Conservation (phyloP, 2,329 filamentous ascomycete species). For the Epichloe elymi region DNA sequence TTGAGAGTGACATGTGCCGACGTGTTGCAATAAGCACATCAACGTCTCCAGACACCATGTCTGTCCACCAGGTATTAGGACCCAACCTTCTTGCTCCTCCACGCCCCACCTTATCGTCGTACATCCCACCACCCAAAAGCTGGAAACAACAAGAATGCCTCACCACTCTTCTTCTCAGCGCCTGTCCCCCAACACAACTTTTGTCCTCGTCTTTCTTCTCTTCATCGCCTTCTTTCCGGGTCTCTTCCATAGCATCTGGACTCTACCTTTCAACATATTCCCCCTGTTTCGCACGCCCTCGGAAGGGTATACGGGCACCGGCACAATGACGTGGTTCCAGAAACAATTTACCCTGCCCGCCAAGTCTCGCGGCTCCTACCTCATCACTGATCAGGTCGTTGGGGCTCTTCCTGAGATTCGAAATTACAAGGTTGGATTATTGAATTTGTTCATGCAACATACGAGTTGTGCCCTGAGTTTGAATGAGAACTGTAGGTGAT, state of each 20-base stretch:
- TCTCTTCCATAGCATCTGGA: constrained; percentile 39
- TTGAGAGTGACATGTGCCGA: too few relatives aligned
- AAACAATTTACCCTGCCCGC: constrained; percentile 72
- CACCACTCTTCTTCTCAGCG: constrained; percentile 10
- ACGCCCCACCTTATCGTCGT: constrained; percentile 4
- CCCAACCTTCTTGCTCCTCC: background rate
- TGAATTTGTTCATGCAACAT: constrained; percentile 91
- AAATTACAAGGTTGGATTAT: constrained; percentile 69
- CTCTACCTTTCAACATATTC: constrained; percentile 31
- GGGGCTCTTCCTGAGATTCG: constrained; percentile 65
- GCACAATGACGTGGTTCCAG: constrained; percentile 64
- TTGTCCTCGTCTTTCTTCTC: constrained; percentile 34
- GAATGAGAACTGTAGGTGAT: constrained; percentile 66
- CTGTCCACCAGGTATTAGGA: too few relatives aligned
- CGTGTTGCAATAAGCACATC: background rate
- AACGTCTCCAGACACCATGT: background rate
- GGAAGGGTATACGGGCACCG: constrained; percentile 17
- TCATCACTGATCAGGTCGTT: constrained; percentile 67
- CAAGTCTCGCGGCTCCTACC: constrained; percentile 70
- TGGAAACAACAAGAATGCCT: constrained; percentile 1
- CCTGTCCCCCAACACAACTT: constrained; percentile 25
- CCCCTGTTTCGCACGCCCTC: constrained; percentile 18
- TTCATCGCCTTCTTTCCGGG: constrained; percentile 38
- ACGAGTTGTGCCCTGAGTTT: constrained; percentile 81
- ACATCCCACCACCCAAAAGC: constrained; percentile 1